A percentile compares a stretch with the other conserved stretches of the same genome.
Conservation (phyloP, 1,284 basidiomycete genomes). For the Gomphus bonarii region DNA sequence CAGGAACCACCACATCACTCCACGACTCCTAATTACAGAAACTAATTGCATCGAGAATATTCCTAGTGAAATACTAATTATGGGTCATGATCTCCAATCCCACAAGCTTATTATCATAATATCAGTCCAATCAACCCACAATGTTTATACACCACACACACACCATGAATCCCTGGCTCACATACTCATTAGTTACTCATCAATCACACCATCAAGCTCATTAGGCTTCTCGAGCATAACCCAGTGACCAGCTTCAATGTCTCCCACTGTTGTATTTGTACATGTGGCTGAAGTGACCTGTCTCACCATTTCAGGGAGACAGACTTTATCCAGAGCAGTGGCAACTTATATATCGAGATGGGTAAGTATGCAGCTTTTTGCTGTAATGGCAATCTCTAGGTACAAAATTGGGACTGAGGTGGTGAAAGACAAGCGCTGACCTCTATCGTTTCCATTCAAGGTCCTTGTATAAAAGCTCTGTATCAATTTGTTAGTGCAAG, state of each 20-base stretch:
- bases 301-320: not conserved
- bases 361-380: not conserved
- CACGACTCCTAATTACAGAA: too few relatives aligned
- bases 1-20: too few relatives aligned
- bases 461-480: slow-evolving; percentile 16
- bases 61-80: too few relatives aligned
- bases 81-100: too few relatives aligned
- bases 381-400: too few relatives aligned
- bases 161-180: too few relatives aligned
- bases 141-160: too few relatives aligned
- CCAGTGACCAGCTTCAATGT: not conserved
- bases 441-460: slow-evolving; percentile 22
- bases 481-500: slow-evolving; percentile 17
- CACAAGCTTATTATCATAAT: too few relatives aligned
- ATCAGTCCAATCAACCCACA: too few relatives aligned
- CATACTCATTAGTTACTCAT: not conserved
- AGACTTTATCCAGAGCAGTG: not conserved
- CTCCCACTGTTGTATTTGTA: not conserved
- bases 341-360: not conserved
- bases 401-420: not conserved
- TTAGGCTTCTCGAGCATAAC: not conserved
- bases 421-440: not conserved
- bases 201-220: not conserved
- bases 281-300: not conserved
- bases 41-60: too few relatives aligned